These are phyloP conservation scores for Aspergillus biplanus DNA, from an alignment of 495 filamentous ascomycete genomes.

Conservation along the genomic window DNA sequence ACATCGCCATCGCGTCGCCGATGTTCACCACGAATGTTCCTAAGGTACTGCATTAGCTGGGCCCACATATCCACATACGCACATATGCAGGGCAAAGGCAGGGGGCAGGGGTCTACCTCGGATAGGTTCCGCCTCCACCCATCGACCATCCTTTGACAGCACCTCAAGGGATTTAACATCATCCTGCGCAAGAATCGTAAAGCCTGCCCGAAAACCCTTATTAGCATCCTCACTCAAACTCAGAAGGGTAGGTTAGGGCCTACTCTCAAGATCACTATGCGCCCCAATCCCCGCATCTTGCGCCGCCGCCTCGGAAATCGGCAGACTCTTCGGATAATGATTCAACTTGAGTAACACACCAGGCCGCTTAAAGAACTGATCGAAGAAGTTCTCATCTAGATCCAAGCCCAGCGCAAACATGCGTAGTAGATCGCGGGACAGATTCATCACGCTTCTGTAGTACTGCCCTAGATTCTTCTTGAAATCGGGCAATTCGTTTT, in stretches of 20 bases:
- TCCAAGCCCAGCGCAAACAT: slow-evolving; percentile 10
- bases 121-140: background rate
- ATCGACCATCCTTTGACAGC: background rate
- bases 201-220: too few relatives aligned
- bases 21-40: slow-evolving; percentile 1
- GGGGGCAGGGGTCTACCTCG: too few relatives aligned
- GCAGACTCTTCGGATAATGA: slow-evolving; percentile 2
- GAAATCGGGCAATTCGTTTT: slow-evolving; percentile 4
- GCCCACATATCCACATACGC: background rate
- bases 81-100: too few relatives aligned
- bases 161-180: background rate
- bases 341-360: background rate
- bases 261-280: slow-evolving; percentile 5
- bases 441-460: background rate
- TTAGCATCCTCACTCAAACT: too few relatives aligned
- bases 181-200: background rate
- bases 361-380: slow-evolving; percentile 3
- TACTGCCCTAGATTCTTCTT: background rate
- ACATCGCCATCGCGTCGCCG: slow-evolving; percentile 1
- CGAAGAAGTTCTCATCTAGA: slow-evolving; percentile 7
- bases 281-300: background rate
- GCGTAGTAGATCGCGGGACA: slow-evolving; percentile 5
- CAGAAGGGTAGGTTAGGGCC: too few relatives aligned
- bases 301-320: background rate
- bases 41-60: background rate